These are phyloP conservation scores for Akanthomyces uredinophilus DNA, from an alignment of 2,329 filamentous ascomycete species.

Conservation along the genomic window DNA sequence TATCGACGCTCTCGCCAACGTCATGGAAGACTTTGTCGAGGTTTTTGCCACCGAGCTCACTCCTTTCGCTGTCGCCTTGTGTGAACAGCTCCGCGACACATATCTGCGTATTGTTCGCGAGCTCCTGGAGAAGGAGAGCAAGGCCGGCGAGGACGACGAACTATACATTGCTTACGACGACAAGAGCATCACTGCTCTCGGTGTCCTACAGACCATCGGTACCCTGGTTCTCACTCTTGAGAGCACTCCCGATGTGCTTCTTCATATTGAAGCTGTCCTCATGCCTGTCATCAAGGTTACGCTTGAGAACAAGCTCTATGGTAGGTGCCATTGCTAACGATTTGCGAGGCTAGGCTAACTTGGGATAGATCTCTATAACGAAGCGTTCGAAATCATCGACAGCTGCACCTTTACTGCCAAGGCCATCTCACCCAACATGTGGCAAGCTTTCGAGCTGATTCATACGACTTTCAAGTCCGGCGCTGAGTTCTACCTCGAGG, in stretches of 20 bases:
- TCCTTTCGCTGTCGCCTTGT: constrained; percentile 91
- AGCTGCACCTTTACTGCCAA: constrained; percentile 98
- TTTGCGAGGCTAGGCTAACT: background rate
- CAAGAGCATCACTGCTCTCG: constrained; percentile 95
- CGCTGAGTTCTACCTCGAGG: constrained; percentile 93
- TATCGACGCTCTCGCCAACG: constrained; percentile 92
- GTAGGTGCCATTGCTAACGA: constrained; percentile 36
- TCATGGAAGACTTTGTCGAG: constrained; percentile 99
- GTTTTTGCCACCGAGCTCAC: constrained; percentile 96
- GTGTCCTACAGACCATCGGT: constrained; percentile 94
- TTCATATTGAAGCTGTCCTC: constrained; percentile 90
- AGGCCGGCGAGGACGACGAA: constrained; percentile 69
- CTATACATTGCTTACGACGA: constrained; percentile 92
- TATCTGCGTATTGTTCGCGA: constrained; percentile 92
- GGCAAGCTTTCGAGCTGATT: constrained; percentile 95
- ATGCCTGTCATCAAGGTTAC: constrained; percentile 98
- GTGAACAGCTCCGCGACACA: constrained; percentile 91
- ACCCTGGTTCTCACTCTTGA: constrained; percentile 95
- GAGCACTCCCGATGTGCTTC: constrained; percentile 90
- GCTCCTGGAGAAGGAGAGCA: constrained; percentile 80
- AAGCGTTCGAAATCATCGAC: constrained; percentile 98
- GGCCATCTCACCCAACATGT: constrained; percentile 93
- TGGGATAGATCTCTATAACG: constrained; percentile 81
- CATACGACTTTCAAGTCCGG: constrained; percentile 96
- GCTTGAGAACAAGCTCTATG: constrained; percentile 94